These are phyloP conservation scores for Pythium pectinolyticum DNA, from an alignment of 352 stramenopile species.

Conservation along the genomic window DNA sequence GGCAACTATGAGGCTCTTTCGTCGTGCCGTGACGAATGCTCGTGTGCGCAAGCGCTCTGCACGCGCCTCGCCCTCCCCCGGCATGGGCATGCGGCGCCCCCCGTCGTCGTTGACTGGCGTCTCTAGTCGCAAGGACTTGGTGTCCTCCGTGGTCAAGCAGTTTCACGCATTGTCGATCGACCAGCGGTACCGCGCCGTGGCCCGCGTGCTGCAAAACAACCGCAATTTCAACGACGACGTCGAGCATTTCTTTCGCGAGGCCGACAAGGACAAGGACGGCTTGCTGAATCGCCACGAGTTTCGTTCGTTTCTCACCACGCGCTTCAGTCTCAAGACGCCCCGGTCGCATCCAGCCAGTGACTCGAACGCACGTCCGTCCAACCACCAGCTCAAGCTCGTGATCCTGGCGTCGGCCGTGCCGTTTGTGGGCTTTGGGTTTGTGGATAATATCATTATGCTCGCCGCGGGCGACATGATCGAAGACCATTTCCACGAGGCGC, in stretches of 20 bases:
- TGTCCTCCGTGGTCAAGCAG: constrained; percentile 48
- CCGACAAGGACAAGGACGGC: constrained; percentile 69
- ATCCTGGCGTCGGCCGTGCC: constrained; percentile 79
- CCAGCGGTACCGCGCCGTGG: constrained; percentile 53
- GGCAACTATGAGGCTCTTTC: constrained; percentile 29
- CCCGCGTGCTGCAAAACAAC: constrained; percentile 48
- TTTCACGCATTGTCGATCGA: constrained; percentile 64
- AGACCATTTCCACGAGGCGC: constrained; percentile 89
- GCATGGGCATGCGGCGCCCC: constrained; percentile 23
- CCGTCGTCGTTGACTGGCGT: constrained; percentile 3
- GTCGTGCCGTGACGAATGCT: constrained; percentile 18
- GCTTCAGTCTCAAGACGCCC: constrained; percentile 61
- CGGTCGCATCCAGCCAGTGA: constrained; percentile 37
- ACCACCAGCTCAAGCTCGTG: constrained; percentile 70
- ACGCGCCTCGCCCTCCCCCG: constrained; percentile 2
- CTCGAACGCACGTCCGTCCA: constrained; percentile 43
- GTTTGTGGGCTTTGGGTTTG: constrained; percentile 83
- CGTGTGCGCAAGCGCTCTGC: constrained; percentile 24
- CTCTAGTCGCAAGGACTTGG: constrained; percentile 22
- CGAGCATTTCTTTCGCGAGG: constrained; percentile 63
- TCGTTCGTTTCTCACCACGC: constrained; percentile 58
- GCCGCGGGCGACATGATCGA: constrained; percentile 95
- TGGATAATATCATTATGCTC: constrained; percentile 88
- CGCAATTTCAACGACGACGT: constrained; percentile 53
- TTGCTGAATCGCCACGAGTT: constrained; percentile 69